Conservation (phyloP, 352 stramenopile species). For the Pythium coloratum region DNA sequence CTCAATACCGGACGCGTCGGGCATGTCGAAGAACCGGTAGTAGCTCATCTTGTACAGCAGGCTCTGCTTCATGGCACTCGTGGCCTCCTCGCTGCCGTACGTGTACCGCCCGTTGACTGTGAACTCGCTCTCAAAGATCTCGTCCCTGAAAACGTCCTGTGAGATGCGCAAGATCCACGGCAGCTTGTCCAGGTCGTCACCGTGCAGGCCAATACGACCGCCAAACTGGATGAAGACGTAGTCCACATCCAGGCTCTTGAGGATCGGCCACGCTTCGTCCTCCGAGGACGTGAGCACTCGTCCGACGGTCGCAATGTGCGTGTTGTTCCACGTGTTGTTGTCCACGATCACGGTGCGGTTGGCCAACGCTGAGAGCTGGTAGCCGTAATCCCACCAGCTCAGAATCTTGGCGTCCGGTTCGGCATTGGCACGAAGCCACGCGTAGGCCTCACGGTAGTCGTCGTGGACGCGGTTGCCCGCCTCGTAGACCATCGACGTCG, state of each 20-base stretch:
- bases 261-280: conserved; percentile 66
- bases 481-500: conserved; percentile 74
- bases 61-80: conserved; percentile 80
- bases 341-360: conserved; percentile 90
- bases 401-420: conserved; percentile 66
- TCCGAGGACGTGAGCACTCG: conserved; percentile 73
- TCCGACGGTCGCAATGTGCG: conserved; percentile 94
- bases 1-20: conserved; percentile 1
- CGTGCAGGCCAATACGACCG: conserved; percentile 61
- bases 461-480: conserved; percentile 62
- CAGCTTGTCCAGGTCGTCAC: conserved; percentile 93
- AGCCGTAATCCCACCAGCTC: conserved; percentile 88
- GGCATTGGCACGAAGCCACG: conserved; percentile 80
- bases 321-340: conserved; percentile 98
- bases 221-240: conserved; percentile 83
- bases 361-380: conserved; percentile 78
- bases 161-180: conserved; percentile 93
- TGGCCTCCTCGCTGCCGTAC: conserved; percentile 61
- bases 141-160: conserved; percentile 81
- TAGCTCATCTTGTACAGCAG: conserved; percentile 94
- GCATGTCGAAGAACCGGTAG: conserved; percentile 55
- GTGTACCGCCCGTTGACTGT: conserved; percentile 69
- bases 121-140: conserved; percentile 85
- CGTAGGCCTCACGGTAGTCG: conserved; percentile 83
- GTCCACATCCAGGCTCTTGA: conserved; percentile 75